A percentile compares a stretch with the other conserved stretches of the same genome.
These are phyloP conservation scores for Wallemia ichthyophaga DNA, from an alignment of 1,284 basidiomycete genomes.

Conservation along the genomic window DNA sequence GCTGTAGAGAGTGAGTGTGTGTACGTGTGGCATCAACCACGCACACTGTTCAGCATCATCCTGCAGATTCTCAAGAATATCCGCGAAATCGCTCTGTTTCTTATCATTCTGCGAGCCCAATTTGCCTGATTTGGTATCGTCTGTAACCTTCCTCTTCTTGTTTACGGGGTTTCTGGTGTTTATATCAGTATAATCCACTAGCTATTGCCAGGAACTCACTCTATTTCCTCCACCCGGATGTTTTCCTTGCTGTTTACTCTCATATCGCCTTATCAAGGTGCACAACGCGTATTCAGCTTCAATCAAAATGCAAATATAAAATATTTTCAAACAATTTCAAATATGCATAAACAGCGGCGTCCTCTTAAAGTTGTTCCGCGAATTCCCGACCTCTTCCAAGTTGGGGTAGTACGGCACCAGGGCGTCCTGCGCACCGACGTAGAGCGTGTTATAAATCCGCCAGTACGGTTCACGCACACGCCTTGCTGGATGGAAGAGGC, in stretches of 20 bases:
- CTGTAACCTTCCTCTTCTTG: background rate
- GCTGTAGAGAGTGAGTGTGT: background rate
- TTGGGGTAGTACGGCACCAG: slow-evolving; percentile 89
- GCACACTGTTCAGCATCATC: background rate
- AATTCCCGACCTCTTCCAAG: slow-evolving; percentile 52
- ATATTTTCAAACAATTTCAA: slow-evolving; percentile 10
- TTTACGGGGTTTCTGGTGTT: background rate
- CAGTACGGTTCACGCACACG: slow-evolving; percentile 90
- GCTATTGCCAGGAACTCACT: background rate
- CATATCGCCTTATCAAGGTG: background rate
- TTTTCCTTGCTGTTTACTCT: background rate
- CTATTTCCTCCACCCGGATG: background rate
- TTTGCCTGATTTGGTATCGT: background rate
- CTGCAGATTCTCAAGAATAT: background rate
- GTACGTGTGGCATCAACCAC: background rate
- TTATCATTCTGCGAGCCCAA: background rate
- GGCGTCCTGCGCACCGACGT: slow-evolving; percentile 61
- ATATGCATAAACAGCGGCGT: slow-evolving; percentile 57
- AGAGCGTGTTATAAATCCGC: slow-evolving; percentile 38
- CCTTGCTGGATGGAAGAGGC: slow-evolving; percentile 34
- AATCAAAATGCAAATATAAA: background rate
- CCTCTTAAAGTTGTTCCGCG: slow-evolving; percentile 59
- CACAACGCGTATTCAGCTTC: too few species aligned
- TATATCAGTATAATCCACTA: background rate
- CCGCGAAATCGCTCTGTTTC: background rate